Base-by-base conservation (phyloP, 169 alveolate genomes). In the Theileria annulata region DNA sequence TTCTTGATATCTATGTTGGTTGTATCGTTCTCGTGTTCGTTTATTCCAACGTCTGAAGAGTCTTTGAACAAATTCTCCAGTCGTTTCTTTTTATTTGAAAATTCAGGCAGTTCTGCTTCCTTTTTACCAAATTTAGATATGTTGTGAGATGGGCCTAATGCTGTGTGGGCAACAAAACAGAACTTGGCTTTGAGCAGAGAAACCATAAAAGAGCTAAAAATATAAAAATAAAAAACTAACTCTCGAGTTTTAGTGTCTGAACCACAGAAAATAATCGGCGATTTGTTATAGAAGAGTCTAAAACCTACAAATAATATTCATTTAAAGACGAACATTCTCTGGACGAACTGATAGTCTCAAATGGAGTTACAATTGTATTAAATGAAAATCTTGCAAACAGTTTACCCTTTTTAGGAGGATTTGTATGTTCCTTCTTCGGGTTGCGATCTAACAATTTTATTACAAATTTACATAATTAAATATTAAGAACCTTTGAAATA, bases 191-290 rank as follows among this genome's bases (percentile, higher is more conserved):
- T 80, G 33, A 80, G 42, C 21, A 80, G 15, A 28, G 88, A 68
- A 37, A 49, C 73, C 88, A 80, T 80, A 79, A 79, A 80, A 13
- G 58, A 58, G 42, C 88, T 80, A 48, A 10, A 23, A 17, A 12
- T 31, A 23, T 19, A 47, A 25, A 31, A 17, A 51, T 19, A 10
- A n/a, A 4, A 15, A 5, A 66, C 83, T 6, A 21, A 80, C 88
- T 80, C 83, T 23, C 88, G 12, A 21, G 63, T 71, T 72, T 74
- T 72, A 49, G 88, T 74, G 68, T 80, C 72, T 17, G 51, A 28
- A 13, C 82, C 88, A 42, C 88, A 80, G 64, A 80, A 80, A 10
- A 80, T 56, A n/a, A 80, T 33, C 23, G 88, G 88, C 0, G 71
- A 66, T 30, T 35, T 47, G 35, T 80, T 80, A 66, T 80, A 80